Evolutionary conservation across 2,329 filamentous ascomycete genomes (phyloP).

Genomic region (Fusarium multiceps): DNA sequence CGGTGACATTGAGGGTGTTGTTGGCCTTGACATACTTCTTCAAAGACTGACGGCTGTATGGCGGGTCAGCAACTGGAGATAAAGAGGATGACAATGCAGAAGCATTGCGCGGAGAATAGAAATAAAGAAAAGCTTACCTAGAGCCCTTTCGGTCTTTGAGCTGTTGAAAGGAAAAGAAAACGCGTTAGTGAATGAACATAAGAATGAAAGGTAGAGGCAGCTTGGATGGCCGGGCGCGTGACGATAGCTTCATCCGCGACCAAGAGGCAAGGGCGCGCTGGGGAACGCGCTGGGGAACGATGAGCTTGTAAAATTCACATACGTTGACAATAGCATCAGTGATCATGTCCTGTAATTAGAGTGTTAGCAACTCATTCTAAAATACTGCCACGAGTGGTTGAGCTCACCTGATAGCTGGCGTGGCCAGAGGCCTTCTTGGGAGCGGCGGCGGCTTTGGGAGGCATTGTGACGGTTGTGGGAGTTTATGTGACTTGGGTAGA

Average conservation of each 20-base stretch:
- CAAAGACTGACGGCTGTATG: conserved; percentile 65
- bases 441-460: conserved; percentile 66
- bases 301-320: conserved; percentile 51
- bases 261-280: conserved; percentile 40
- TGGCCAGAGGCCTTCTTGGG: conserved; percentile 62
- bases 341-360: conserved; percentile 67
- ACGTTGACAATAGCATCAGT: conserved; percentile 70
- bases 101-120: conserved; percentile 16
- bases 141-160: conserved; percentile 73
- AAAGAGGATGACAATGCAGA: conserved; percentile 1
- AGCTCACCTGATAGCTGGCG: conserved; percentile 69
- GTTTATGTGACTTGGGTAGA: conserved; percentile 35
- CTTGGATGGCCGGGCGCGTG: conserved; percentile 25
- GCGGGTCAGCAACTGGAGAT: conserved; percentile 25
- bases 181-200: conserved; percentile 57
- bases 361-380: conserved; percentile 9
- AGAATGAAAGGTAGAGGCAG: conserved; percentile 22
- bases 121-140: conserved; percentile 45
- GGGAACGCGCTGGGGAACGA: conserved; percentile 53
- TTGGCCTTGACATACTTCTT: conserved; percentile 71
- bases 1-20: conserved; percentile 60
- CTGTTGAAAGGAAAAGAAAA: conserved; percentile 53
- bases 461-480: conserved; percentile 59
- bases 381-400: conserved; percentile 10
- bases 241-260: conserved; percentile 42